phyloP scores from a whole-genome alignment of 2,329 filamentous ascomycete species.

The Tricladium varicosporioides region DNA sequence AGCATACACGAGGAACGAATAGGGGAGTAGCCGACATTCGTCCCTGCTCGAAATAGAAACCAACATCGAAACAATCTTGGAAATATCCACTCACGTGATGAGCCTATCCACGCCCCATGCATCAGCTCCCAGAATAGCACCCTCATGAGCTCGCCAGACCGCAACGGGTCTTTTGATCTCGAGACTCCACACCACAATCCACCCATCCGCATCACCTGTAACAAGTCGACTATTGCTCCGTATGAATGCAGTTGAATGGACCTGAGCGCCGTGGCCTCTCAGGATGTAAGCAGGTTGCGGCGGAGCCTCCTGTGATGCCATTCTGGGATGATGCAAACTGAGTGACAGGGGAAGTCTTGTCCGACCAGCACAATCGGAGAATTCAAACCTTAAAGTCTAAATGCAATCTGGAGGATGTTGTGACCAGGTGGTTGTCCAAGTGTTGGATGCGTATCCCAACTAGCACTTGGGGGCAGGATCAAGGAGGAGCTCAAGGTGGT shows the following conservation, averaged over 20 bases:
- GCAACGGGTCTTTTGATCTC: constrained; percentile 75
- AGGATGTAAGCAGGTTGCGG: constrained; percentile 57
- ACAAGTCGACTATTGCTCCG: constrained; percentile 71
- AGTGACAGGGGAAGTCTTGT: neutral
- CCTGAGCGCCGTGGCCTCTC: constrained; percentile 77
- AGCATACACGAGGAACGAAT: constrained; percentile 7
- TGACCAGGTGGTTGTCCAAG: neutral
- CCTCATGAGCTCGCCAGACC: constrained; percentile 83
- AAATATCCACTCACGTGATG: constrained; percentile 67
- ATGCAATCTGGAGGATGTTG: neutral
- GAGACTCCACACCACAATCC: constrained; percentile 82
- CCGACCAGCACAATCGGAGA: neutral
- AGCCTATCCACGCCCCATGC: constrained; percentile 71
- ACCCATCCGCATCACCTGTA: constrained; percentile 88
- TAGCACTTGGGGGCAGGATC: neutral
- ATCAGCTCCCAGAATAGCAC: constrained; percentile 70
- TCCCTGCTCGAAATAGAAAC: constrained; percentile 1
- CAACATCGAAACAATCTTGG: constrained; percentile 4
- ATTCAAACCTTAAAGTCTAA: constrained; percentile 11
- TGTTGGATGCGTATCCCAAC: constrained; percentile 1
- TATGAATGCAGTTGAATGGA: constrained; percentile 75
- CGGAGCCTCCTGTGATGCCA: constrained; percentile 31
- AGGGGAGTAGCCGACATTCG: neutral
- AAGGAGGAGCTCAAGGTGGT: neutral
- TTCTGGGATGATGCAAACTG: constrained; percentile 4